Base-by-base conservation (phyloP, 495 filamentous ascomycete genomes). In the Extremus antarcticus region DNA sequence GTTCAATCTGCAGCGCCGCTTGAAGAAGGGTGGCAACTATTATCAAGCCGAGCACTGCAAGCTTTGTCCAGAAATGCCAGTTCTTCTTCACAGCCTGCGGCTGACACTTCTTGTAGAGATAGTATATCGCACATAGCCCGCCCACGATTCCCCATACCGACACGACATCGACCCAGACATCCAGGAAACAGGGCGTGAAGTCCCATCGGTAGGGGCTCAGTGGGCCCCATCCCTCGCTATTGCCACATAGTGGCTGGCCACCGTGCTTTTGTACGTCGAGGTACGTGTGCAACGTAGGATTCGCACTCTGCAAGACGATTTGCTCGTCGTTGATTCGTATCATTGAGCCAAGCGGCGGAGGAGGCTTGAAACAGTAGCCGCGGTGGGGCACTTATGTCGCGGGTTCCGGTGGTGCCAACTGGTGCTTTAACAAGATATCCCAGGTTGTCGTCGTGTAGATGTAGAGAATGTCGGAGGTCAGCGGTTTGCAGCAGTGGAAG, bases 171-270 rank as follows among this genome's bases (percentile, higher is more conserved):
- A 97, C 78, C 73, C 84, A 86, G 10, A 90, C 77, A 67, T 97
- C 94, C 48, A 95, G 77, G 67, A 96, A 97, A 71, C 94, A 99
- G 54, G 94, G 90, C 38, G 94, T 96, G 69, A 99, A 86, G 68
- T 97, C 90, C 68, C 86, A 94, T 58, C 90, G 74, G 53, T 78
- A 75, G 19, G 80, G 79, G 68, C 88, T 92, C 62, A 99, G 54
- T 17, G 94, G 94, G 11, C 94, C 94, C 92, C 92, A 99, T 65
- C 94, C 94, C 70, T 96, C 90, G 32, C 73, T 70, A 71, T 94
- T 88, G 61, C 83, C 79, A 70, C 90, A 96, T 70, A 95, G 76
- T 25, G 85, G 81, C 65, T 92, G 85, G 25, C 25, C 47, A 20
- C 35, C 29, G 35, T 54, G 25, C 17, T 21, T 24, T 46, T 65